Base-by-base conservation (phyloP, 2,329 filamentous ascomycete genomes). In the Alternaria ventricosa region DNA sequence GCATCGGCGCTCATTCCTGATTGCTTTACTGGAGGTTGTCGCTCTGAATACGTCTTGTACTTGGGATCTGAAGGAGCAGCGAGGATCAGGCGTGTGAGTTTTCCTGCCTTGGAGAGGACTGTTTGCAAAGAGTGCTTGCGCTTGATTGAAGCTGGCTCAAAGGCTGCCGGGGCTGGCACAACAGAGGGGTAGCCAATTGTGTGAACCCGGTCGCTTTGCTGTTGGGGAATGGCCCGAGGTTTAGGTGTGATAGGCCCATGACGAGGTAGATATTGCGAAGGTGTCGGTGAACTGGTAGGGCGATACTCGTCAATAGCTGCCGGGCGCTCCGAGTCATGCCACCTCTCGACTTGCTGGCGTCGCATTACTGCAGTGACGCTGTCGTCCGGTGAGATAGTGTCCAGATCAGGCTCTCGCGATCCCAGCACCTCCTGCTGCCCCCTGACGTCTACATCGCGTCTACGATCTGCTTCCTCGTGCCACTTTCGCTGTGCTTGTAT, bases 31-130 rank as follows among this genome's bases (percentile, higher is more conserved):
- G 49, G 56, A 12, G 59, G 55, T 5, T 66, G 36, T 7, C 55
- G 60, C 10, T 23, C 57, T n/a, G 67, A 67, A 28, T 53, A 53
- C 8, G 65, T 66, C 23, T 70, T 70, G 3, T 57, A 47, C 9
- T 57, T 59, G 15, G 59, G 47, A 18, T 67, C 57, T 3, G 59
- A 60, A 3, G 70, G 66, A 18, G 61, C 60, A 9, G 65, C 57
- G n/a, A 74, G 62, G 7, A 71, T 27, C 22, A 58, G 63, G 12
- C 71, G 67, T 6, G 62, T 43, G 5, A 68, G 55, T 50, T 57
- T 68, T 45, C 62, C 61, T 3, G 53, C 55, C 10, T 55, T 58
- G 18, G 43, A 60, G 27, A 55, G 20, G 2, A 58, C 53, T 11
- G 51, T 46, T n/a, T 60, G 51, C 4, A 60, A 13, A 1, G 58